Conservation (phyloP, 257 asterid species). For the Gentiana straminea region DNA sequence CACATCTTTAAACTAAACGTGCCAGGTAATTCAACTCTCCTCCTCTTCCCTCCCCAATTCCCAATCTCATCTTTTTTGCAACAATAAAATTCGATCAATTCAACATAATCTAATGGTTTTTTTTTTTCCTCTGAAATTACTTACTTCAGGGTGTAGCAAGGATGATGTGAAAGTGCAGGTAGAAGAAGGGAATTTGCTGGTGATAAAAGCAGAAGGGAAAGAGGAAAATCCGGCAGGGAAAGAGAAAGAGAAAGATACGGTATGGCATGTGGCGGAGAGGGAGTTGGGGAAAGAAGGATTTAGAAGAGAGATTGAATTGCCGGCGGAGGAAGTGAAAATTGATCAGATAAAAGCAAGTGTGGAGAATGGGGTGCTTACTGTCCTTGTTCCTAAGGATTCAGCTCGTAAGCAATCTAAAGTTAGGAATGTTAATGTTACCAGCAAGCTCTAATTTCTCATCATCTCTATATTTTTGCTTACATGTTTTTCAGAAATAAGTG, state of each 20-base stretch:
- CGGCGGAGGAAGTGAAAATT: conserved; percentile 58
- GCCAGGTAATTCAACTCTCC: conserved; percentile 32
- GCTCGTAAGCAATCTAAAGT: conserved; percentile 45
- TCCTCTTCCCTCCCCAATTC: background rate
- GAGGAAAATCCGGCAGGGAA: conserved; percentile 14
- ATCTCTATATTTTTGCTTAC: no score
- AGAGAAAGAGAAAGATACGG: conserved; percentile 37
- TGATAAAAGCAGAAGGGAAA: conserved; percentile 45
- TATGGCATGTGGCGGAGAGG: conserved; percentile 92
- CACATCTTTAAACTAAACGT: conserved; percentile 72
- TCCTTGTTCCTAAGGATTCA: conserved; percentile 65
- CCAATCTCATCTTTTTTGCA: no score
- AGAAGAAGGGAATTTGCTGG: conserved; percentile 58
- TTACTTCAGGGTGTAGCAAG: conserved; percentile 44
- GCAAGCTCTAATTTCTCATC: conserved; percentile 36
- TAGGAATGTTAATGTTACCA: conserved; percentile 48
- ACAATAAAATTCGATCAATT: no score
- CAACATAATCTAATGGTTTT: no score
- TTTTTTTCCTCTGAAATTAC: no score
- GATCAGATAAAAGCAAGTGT: conserved; percentile 73
- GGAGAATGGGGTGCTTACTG: conserved; percentile 73
- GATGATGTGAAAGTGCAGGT: conserved; percentile 68
- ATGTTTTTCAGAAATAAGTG: no score
- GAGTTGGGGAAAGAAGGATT: conserved; percentile 29
- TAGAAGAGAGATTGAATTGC: conserved; percentile 57